Evolutionary conservation across 805 yeast species (phyloP).

Genomic region (Barnettozyma wickerhamii): DNA sequence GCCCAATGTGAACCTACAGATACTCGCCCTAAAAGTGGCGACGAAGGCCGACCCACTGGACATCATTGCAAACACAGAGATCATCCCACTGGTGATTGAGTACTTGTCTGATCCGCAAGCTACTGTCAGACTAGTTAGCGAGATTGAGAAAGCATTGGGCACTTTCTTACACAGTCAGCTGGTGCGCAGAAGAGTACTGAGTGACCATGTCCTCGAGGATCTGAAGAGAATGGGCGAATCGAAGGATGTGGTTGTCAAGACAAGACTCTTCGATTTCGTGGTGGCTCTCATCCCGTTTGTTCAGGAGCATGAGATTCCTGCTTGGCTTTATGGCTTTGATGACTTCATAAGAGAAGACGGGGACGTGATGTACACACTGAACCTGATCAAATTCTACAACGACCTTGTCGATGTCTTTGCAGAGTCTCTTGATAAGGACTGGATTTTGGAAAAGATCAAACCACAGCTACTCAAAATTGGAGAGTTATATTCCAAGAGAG

Average conservation of each 20-base stretch:
- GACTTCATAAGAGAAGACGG: slow-evolving; percentile 11
- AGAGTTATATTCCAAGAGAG: slow-evolving; percentile 11
- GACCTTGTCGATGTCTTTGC: slow-evolving; percentile 15
- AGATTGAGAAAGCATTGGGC: slow-evolving; percentile 16
- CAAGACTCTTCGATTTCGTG: slow-evolving; percentile 15
- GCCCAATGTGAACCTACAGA: slow-evolving; percentile 15
- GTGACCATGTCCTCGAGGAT: slow-evolving; percentile 7
- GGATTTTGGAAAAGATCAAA: slow-evolving; percentile 15
- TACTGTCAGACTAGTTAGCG: slow-evolving; percentile 14
- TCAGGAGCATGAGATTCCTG: slow-evolving; percentile 15
- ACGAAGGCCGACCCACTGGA: slow-evolving; percentile 22
- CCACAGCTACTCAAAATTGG: slow-evolving; percentile 13
- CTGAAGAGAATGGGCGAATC: slow-evolving; percentile 10
- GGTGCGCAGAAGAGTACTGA: slow-evolving; percentile 19
- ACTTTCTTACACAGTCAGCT: slow-evolving; percentile 15
- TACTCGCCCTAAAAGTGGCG: slow-evolving; percentile 18
- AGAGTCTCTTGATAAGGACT: slow-evolving; percentile 11
- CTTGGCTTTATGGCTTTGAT: slow-evolving; percentile 10
- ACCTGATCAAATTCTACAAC: slow-evolving; percentile 16
- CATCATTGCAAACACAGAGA: slow-evolving; percentile 20
- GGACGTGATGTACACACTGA: slow-evolving; percentile 12
- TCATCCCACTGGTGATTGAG: slow-evolving; percentile 14
- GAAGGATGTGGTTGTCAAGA: slow-evolving; percentile 2
- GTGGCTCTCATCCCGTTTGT: slow-evolving; percentile 12
- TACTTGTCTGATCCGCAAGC: slow-evolving; percentile 7